Base-by-base conservation (phyloP, 1,139 yeast genomes). In the Tardiomyces depauwii region DNA sequence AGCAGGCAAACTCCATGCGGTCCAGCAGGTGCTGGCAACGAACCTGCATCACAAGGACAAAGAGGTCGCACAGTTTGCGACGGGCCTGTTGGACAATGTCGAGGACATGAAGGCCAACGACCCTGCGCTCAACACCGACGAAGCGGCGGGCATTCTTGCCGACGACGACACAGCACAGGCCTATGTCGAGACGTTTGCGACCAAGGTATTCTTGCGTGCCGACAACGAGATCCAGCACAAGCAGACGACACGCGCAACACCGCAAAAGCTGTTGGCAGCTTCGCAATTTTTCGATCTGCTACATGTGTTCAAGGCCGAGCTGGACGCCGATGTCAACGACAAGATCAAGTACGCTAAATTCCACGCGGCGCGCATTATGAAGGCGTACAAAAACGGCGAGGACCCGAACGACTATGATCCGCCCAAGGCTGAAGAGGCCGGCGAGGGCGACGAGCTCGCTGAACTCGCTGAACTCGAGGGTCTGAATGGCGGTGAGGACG, bases 121-220 rank as follows among this genome's bases (percentile, higher is more conserved):
- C 48, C 63, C 47, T 9, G 51, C 45, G n/a, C 47, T 59, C 18
- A 28, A 49, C 14, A 52, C 53, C 2, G 67, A 62, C 12, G 68
- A 66, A 2, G 73, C 72, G 30, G 71, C 67, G 46, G 70, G 67
- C 19, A 72, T 82, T 5, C 66, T 85, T 43, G 65, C 63, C 30
- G 85, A 82, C 53, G 77, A 76, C 52, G 74, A 72, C 14, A 65
- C 77, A 14, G 76, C 87, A 3, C 66, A 76, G 47, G 74, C 76
- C 12, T 73, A 80, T 40, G 78, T 83, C 2, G 70, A 78, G 54
- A 69, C 72, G 44, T 86, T 87, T 63, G 75, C 81, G 2, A 71
- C 75, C 57, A 72, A 73, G 50, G 70, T 87, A 36, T 82, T 82
- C 62, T 78, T 76, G 46, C 69, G 72, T 30, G 74, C 76, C 1